Evolutionary conservation across 805 yeast species (phyloP).

Genomic region (Candida hungchunana): DNA sequence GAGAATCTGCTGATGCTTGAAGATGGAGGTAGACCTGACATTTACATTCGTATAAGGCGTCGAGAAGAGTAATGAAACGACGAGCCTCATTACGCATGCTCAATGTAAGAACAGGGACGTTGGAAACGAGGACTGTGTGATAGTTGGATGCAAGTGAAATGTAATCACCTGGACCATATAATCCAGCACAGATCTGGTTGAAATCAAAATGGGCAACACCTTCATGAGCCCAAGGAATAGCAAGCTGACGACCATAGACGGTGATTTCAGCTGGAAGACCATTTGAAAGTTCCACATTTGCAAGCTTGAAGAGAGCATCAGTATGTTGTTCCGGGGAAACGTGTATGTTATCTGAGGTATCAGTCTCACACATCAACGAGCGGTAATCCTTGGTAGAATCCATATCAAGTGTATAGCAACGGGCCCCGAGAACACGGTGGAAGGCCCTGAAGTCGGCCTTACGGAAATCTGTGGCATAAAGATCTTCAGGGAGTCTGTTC

Average conservation of each 20-base stretch:
- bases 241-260: conserved; percentile 54
- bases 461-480: conserved; percentile 62
- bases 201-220: conserved; percentile 49
- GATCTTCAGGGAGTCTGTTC: conserved; percentile 66
- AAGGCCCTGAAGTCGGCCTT: conserved; percentile 54
- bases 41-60: conserved; percentile 64
- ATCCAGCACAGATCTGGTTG: conserved; percentile 49
- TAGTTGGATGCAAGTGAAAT: conserved; percentile 60
- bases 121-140: conserved; percentile 52
- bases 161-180: conserved; percentile 64
- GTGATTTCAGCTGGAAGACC: conserved; percentile 29
- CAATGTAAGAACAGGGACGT: conserved; percentile 55
- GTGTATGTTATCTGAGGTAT: conserved; percentile 30
- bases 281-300: conserved; percentile 3
- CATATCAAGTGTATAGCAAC: conserved; percentile 65
- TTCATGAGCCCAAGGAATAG: conserved; percentile 39
- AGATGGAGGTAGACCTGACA: conserved; percentile 54
- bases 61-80: conserved; percentile 59
- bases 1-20: conserved; percentile 43
- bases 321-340: conserved; percentile 15
- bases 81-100: conserved; percentile 65
- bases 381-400: conserved; percentile 55
- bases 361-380: conserved; percentile 6
- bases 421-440: conserved; percentile 48
- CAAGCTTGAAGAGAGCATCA: conserved; percentile 1